Base-by-base conservation (phyloP, 106 monocot species). In the Phalaenopsis aphrodite region DNA sequence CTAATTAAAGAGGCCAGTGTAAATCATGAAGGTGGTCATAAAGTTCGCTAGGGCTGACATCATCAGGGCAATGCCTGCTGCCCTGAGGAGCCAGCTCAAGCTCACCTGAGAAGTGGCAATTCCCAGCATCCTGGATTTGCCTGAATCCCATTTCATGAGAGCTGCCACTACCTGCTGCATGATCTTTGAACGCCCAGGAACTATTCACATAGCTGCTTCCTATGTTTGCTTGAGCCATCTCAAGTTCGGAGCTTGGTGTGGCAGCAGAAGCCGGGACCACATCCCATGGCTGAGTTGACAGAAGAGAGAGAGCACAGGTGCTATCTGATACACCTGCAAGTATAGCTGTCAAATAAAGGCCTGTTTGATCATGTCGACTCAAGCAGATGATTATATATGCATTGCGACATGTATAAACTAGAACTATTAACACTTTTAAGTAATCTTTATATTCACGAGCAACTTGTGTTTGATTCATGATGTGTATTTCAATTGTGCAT, bases 261-360 rank as follows among this genome's bases (percentile, higher is more conserved):
- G 82, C 9, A 45, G 47, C 14, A 12, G 43, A 74, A 45, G 74
- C 43, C n/a, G 74, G 3, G 14, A 43, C 37, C 49, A 12, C 58
- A 23, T 15, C 83, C 89, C 84, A 86, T 56, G 88, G 82, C 37
- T 88, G 84, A 52, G 77, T 88, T 93, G 93, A 93, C 93, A 93
- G 93, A 93, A 93, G 93, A 93, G 93, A 93, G 93, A 93, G 93
- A 93, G 93, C 93, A 93, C 93, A 90, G 85, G 88, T 90, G 68
- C 90, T 84, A 82, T 93, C 86, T 1, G 85, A 75, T 67, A 84
- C 88, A 23, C 88, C 90, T 64, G 85, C 21, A 52, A 12, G 10
- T 52, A 52, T 47, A 2, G 48, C 5, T 9, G 9, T 48, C 5
- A 48, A 48, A 48, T 8, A 48, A 48, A 48, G 7, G 1, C 0